Evolutionary conservation across 2,329 filamentous ascomycete genomes (phyloP).

Genomic region (Emergomyces pasteurianus): DNA sequence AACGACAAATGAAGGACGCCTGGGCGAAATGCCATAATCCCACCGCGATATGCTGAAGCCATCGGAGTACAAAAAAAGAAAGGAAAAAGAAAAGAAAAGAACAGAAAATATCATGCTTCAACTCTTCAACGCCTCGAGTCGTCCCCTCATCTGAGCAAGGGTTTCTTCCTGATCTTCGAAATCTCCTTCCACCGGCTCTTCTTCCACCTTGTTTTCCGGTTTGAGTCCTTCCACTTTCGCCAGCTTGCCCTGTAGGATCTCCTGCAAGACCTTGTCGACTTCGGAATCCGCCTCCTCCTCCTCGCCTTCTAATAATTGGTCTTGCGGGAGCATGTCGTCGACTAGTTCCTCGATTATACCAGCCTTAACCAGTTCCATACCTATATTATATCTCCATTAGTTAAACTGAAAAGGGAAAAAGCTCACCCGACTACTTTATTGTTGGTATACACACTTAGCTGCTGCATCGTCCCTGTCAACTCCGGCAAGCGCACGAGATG

Average conservation of each 20-base stretch:
- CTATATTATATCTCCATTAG: conserved; percentile 1
- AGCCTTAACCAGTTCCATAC: conserved; percentile 70
- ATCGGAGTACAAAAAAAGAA: background rate
- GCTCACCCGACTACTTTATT: background rate
- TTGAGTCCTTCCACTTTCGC: conserved; percentile 52
- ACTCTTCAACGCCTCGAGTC: conserved; percentile 83
- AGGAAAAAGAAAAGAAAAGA: background rate
- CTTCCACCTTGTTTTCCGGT: conserved; percentile 26
- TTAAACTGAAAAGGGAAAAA: conserved; percentile 35
- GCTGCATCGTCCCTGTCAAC: conserved; percentile 77
- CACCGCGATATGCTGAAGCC: background rate
- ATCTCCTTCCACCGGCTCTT: conserved; percentile 50
- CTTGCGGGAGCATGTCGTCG: conserved; percentile 66
- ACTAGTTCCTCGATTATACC: conserved; percentile 98
- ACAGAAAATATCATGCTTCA: conserved; percentile 29
- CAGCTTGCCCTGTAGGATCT: conserved; percentile 74
- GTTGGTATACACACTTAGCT: conserved; percentile 27
- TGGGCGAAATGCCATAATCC: background rate
- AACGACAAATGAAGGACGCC: background rate
- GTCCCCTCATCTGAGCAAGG: conserved; percentile 86
- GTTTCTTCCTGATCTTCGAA: conserved; percentile 82
- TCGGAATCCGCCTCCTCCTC: conserved; percentile 70
- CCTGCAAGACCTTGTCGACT: conserved; percentile 84
- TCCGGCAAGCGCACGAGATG: conserved; percentile 71
- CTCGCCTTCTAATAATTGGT: conserved; percentile 56